These are phyloP conservation scores for Climacium dendroides DNA, from an alignment of 225 moss, liverwort and hornwort genomes.

Conservation along the genomic window DNA sequence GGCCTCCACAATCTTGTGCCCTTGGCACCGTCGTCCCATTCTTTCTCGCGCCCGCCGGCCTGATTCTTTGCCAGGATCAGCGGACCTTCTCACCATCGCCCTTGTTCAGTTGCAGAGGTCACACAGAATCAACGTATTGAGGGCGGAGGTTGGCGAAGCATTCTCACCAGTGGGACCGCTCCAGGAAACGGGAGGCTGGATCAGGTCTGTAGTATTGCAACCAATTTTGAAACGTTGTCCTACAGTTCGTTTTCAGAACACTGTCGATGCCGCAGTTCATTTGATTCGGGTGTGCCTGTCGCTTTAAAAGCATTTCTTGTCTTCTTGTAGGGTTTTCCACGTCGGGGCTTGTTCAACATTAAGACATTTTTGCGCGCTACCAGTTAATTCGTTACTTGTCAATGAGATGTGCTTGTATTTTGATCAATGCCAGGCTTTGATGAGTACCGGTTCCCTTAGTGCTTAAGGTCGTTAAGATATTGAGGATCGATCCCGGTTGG, in stretches of 20 bases:
- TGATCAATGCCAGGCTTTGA: background rate
- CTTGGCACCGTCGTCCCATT: background rate
- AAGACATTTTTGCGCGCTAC: background rate
- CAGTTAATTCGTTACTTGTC: background rate
- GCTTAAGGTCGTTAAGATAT: background rate
- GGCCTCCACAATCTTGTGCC: background rate
- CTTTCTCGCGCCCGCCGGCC: background rate
- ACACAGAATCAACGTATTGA: background rate
- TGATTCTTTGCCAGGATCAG: background rate
- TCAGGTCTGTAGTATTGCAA: background rate
- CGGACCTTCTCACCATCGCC: background rate
- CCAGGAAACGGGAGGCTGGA: background rate
- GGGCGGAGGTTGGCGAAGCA: background rate
- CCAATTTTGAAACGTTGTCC: background rate
- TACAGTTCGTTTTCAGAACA: background rate
- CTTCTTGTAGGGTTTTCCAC: background rate
- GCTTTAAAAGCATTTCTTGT: background rate
- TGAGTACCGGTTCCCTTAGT: background rate
- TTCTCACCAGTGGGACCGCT: background rate
- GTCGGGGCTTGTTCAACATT: too few species aligned
- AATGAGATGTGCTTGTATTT: background rate
- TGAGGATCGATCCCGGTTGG: background rate
- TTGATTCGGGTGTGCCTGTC: background rate
- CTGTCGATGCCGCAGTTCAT: background rate
- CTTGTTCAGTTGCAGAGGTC: background rate